phyloP scores from a whole-genome alignment of 2,329 filamentous ascomycete species.

The Hypoxylon sp. region DNA sequence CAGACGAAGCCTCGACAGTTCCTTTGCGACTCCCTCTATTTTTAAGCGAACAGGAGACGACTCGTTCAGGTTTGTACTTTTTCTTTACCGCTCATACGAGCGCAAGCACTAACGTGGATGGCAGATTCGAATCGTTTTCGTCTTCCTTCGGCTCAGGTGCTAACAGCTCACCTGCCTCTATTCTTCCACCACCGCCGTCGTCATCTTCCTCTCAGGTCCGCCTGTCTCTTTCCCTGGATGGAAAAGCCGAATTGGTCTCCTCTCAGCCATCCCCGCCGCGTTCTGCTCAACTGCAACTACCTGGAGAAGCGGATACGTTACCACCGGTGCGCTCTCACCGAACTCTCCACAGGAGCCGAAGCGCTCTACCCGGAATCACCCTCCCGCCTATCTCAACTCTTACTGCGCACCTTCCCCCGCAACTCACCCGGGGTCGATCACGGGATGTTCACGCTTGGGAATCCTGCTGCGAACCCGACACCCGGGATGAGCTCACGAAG shows the following conservation, averaged over 20 bases:
- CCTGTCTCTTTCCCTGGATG: constrained; percentile 86
- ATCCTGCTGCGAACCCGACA: constrained; percentile 86
- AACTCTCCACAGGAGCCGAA: constrained; percentile 77
- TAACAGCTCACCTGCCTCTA: constrained; percentile 53
- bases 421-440: constrained; percentile 77
- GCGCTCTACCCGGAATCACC: constrained; percentile 71
- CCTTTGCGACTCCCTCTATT: constrained; percentile 64
- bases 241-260: constrained; percentile 87
- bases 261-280: constrained; percentile 78
- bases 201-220: constrained; percentile 72
- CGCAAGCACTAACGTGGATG: constrained; percentile 33
- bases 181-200: constrained; percentile 56
- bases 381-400: constrained; percentile 69
- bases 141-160: constrained; percentile 58
- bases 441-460: constrained; percentile 92
- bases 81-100: neutral
- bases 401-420: constrained; percentile 66
- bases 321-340: constrained; percentile 62
- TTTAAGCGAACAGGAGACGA: constrained; percentile 58
- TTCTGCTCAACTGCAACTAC: constrained; percentile 64
- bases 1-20: constrained; percentile 67
- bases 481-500: constrained; percentile 81
- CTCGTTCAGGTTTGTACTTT: constrained; percentile 62
- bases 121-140: constrained; percentile 60
- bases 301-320: constrained; percentile 61